A percentile compares a stretch with the other conserved stretches of the same genome.
Conservation (phyloP, 163 green algal species). For the Chlorella variabilis region DNA sequence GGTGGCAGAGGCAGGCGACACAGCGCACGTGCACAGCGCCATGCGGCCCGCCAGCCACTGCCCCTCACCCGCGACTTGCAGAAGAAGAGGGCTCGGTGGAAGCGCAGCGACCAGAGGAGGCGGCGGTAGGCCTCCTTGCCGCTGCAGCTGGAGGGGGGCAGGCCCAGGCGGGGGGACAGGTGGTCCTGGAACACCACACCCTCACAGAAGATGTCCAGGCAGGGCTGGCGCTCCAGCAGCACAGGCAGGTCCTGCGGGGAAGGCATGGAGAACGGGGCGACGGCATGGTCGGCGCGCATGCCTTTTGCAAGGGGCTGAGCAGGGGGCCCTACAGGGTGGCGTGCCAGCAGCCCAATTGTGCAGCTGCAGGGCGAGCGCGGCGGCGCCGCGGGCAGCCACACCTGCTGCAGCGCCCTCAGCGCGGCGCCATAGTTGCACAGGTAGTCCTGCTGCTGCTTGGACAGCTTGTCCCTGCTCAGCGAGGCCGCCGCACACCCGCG, state of each 20-base stretch:
- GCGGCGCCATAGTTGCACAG: neutral
- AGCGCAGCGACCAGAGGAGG: constrained; percentile 19
- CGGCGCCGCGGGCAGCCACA: too few species aligned
- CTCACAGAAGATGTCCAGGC: neutral
- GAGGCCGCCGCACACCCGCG: neutral
- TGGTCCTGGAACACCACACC: constrained; percentile 21
- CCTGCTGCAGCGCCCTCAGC: constrained; percentile 15
- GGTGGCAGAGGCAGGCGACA: too few species aligned
- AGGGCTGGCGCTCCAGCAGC: constrained; percentile 12
- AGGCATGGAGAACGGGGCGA: too few species aligned
- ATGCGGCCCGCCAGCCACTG: too few species aligned
- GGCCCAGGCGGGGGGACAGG: constrained; percentile 18
- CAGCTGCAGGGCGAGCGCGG: too few species aligned
- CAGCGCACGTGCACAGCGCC: too few species aligned
- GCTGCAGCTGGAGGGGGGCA: constrained; percentile 7
- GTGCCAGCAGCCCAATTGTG: neutral
- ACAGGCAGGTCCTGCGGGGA: constrained; percentile 14
- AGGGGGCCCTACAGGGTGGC: neutral
- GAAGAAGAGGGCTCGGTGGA: constrained; percentile 30
- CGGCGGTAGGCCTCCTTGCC: constrained; percentile 25
- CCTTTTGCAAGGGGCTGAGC: neutral
- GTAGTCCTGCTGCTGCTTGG: constrained; percentile 19
- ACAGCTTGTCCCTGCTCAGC: constrained; percentile 13
- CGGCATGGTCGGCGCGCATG: too few species aligned
- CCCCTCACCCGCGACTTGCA: constrained; percentile 19